Base-by-base conservation (phyloP, 176 grass and related monocot genomes). In the Calamus simplicifolius region DNA sequence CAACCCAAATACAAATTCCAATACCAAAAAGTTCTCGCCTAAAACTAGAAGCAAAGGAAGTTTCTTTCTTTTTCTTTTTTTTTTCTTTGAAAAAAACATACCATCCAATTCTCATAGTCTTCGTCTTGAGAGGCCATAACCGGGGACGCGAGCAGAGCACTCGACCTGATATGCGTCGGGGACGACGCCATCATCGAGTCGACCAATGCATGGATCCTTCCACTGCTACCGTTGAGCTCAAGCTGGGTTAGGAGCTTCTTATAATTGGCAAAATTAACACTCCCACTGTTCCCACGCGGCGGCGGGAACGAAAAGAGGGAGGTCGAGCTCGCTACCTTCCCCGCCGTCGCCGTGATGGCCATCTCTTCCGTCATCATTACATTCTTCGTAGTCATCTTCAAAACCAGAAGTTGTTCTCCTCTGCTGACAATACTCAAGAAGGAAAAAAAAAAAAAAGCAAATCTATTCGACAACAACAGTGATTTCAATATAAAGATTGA, bases 151-250 rank as follows among this genome's bases (percentile, higher is more conserved):
- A 48, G 35, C 35, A 43, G 2, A 43, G 35, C 8, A 43, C 10
- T 23, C 2, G 59, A 29, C 65, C 38, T 73, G 69, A 59, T 69
- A 19, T 59, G 67, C 19, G 82, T 87, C 0, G 91, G 91, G 16
- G 90, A 90, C 23, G 85, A 84, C 38, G 77, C 77, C 66, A 62
- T 85, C 77, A 84, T 86, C 21, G 82, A 68, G 54, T 90, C 90
- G 5, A 81, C 5, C 74, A 35, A 73, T 7, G 71, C 75, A 25
- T 64, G 75, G 3, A 55, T 54, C 38, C 17, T 61, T 6, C 19
- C 15, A 16, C n/a, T 51, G 14, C 48, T 28, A 16, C 55, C 64
- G 58, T 74, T 28, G 38, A 73, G 59, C 0, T 88, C 83, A 26
- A 87, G 56, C 13, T 57, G 75, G 51, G 28, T 81, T 70, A 65